Conservation (phyloP, 225 moss, liverwort and hornwort genomes). For the Neckera pumila region DNA sequence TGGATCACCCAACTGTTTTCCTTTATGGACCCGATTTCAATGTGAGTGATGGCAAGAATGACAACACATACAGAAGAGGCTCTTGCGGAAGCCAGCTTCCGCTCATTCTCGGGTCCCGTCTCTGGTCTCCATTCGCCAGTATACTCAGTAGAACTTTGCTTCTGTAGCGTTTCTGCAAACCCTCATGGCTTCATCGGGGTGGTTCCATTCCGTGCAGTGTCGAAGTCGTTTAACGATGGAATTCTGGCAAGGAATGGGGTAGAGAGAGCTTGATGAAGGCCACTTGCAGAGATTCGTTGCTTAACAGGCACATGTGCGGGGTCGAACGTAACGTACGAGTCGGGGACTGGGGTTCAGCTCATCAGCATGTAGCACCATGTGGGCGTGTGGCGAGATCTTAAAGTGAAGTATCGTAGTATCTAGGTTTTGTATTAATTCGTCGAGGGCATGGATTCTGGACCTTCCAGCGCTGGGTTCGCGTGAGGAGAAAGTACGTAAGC, state of each 20-base stretch:
- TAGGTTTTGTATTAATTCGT: not conserved
- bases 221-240: not conserved
- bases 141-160: not conserved
- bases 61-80: not conserved
- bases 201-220: not conserved
- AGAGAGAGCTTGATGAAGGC: not conserved
- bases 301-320: not conserved
- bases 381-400: not conserved
- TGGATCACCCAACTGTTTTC: conserved; percentile 33
- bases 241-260: not conserved
- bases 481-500: not conserved
- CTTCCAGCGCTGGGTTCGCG: not conserved
- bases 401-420: not conserved
- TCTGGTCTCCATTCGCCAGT: not conserved
- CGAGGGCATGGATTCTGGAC: not conserved
- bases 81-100: not conserved
- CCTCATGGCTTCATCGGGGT: not conserved
- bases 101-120: not conserved
- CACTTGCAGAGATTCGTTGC: not conserved
- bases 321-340: not conserved
- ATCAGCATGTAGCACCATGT: not conserved
- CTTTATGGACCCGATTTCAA: conserved; percentile 28
- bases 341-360: not conserved
- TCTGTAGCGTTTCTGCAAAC: not conserved
- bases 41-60: conserved; percentile 29